Evolutionary conservation across 73 alveolate species (phyloP).

Genomic region (Paramecium octaurelia): DNA sequence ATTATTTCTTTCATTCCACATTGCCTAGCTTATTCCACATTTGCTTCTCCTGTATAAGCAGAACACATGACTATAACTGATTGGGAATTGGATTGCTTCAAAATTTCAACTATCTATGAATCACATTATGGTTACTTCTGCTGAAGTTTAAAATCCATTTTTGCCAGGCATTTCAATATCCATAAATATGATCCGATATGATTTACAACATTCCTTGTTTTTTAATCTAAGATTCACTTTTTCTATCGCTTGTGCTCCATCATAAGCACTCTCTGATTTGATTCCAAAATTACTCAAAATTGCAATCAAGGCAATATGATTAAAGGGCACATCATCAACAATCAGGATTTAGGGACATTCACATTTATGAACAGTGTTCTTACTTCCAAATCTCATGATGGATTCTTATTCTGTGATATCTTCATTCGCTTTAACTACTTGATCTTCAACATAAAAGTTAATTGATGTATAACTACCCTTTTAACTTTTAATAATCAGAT

Average conservation of each 20-base stretch:
- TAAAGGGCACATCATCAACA: slow-evolving; percentile 36
- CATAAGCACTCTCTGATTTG: neutral
- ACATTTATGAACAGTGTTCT: neutral
- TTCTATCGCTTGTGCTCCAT: slow-evolving; percentile 4
- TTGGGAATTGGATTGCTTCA: neutral
- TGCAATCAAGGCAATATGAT: neutral
- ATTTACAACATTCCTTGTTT: neutral
- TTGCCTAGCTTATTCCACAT: neutral
- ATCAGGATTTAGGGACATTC: neutral
- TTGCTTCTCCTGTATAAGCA: slow-evolving; percentile 4
- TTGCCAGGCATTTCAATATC: slow-evolving; percentile 44
- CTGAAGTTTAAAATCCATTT: slow-evolving; percentile 12
- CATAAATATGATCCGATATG: neutral
- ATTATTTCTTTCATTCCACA: slow-evolving; percentile 44
- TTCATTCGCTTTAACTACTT: neutral
- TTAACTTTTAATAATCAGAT: neutral
- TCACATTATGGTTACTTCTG: neutral
- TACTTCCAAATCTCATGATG: neutral
- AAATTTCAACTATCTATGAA: neutral
- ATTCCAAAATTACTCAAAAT: neutral
- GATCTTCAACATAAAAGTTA: neutral
- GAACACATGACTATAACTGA: slow-evolving; percentile 10
- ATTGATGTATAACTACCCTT: neutral
- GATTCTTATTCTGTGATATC: neutral
- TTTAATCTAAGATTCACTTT: neutral